Evolutionary conservation across 176 grass and related monocot species (phyloP), one percentile per base, ranked within the genome.

Genomic region (Musa schizocarpa): DNA sequence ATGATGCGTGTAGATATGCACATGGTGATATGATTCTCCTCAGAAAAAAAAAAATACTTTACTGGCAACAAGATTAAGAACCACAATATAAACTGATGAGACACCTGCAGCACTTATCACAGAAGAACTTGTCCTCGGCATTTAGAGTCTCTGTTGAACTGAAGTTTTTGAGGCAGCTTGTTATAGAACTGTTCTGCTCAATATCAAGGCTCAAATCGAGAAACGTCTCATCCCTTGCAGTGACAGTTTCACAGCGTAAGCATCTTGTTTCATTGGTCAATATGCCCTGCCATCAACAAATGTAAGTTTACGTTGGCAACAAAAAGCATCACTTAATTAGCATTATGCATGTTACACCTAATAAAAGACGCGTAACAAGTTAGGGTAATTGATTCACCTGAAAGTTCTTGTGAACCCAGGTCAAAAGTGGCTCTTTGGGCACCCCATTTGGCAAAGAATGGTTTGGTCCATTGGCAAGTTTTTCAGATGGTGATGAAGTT

Each of bases 251-350:
- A 54, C 78, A 80, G 17, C 69, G 69, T 54, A 80, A 20, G 69
- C 78, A 80, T 59, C 78, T 72, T 65, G 78, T 80, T 80, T 80
- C 78, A 73, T 80, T 80, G n/a, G 78, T 80, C 68, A 80, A 70
- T 73, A 80, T 80, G 8, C 78, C 78, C 78, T 80, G 54, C 17
- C 56, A 12, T 50, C 10, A 65, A 77, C 19, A 43, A 26, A 51
- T 25, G 51, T 25, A 9, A 17, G 11, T 17, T 58, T 43, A n/a
- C 4, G 13, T 62, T 66, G 53, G 11, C 20, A 24, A 9, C 29
- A 77, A 9, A 0, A 13, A 64, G 49, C 2, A 52, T 52, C 10
- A 25, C 17, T 70, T 50, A 51, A 25, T 10, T 13, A 16, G 52
- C 50, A 56, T 56, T 27, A 54, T 23, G 8, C 0, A 12, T 52